These are phyloP conservation scores for Mikania micrantha DNA, from an alignment of 129 eudicot genomes.

Conservation along the genomic window DNA sequence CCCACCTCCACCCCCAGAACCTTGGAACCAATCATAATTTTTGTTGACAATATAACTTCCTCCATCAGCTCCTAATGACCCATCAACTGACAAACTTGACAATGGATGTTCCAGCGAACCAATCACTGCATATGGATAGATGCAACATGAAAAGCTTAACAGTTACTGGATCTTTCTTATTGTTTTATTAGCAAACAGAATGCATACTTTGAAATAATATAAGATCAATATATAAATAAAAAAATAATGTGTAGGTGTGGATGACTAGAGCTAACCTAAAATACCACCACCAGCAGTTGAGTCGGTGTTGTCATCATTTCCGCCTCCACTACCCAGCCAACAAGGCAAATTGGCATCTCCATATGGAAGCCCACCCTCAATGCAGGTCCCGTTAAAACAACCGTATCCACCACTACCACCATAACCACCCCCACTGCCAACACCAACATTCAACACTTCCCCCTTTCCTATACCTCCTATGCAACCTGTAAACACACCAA, in stretches of 20 bases:
- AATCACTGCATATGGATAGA: conserved; percentile 53
- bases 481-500: conserved; percentile 59
- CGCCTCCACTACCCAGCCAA: conserved; percentile 98
- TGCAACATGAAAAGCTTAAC: not conserved
- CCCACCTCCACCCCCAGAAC: conserved; percentile 88
- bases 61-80: conserved; percentile 77
- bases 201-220: not conserved
- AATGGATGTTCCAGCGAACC: conserved; percentile 83
- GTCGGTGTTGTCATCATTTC: conserved; percentile 50
- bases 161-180: not conserved
- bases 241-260: not conserved
- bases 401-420: conserved; percentile 90
- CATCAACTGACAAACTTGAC: conserved; percentile 57
- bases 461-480: conserved; percentile 79
- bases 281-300: conserved; percentile 93
- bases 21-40: conserved; percentile 12
- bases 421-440: conserved; percentile 95
- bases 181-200: not conserved
- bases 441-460: conserved; percentile 34
- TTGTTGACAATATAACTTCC: conserved; percentile 39
- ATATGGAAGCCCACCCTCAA: conserved; percentile 70
- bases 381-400: conserved; percentile 55
- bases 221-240: not conserved
- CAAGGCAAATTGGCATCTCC: conserved; percentile 82
- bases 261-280: conserved; percentile 46